Evolutionary conservation across 192 early-diverging fungal genomes (phyloP).

Genomic region (Geranomyces variabilis): DNA sequence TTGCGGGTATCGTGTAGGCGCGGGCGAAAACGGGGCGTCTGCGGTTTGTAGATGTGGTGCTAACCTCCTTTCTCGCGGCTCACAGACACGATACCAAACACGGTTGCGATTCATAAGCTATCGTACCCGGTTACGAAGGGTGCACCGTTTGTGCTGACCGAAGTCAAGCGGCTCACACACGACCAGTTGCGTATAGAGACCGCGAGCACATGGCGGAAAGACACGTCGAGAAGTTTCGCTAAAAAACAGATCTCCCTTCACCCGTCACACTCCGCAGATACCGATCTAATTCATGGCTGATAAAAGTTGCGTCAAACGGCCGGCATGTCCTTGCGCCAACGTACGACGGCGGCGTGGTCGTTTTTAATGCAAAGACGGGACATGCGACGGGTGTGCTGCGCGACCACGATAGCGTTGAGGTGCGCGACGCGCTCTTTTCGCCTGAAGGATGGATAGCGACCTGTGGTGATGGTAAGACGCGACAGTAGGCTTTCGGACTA

Average conservation of each 20-base stretch:
- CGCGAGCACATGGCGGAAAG: not conserved
- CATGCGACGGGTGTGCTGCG: constrained; percentile 76
- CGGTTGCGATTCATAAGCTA: constrained; percentile 82
- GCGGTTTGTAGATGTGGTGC: no score
- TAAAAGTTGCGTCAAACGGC: constrained; percentile 84
- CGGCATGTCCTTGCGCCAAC: constrained; percentile 90
- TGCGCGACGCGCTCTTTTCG: constrained; percentile 85
- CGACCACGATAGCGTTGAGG: constrained; percentile 86
- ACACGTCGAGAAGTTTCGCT: no score
- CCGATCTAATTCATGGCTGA: constrained; percentile 93
- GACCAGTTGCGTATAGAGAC: constrained; percentile 68
- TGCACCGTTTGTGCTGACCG: constrained; percentile 72
- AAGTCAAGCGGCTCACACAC: constrained; percentile 77
- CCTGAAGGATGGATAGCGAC: constrained; percentile 75
- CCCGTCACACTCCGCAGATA: no score
- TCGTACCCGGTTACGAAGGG: constrained; percentile 78
- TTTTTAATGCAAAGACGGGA: constrained; percentile 79
- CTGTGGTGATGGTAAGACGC: constrained; percentile 71
- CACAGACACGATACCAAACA: constrained; percentile 72
- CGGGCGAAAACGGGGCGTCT: no score
- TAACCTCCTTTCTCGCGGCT: no score
- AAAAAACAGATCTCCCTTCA: no score
- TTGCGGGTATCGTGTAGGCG: no score
- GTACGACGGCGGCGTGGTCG: constrained; percentile 83
- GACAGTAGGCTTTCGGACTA: not conserved